Evolutionary conservation across 768 basidiomycete genomes (phyloP).

Genomic region (Mycena vitilis): DNA sequence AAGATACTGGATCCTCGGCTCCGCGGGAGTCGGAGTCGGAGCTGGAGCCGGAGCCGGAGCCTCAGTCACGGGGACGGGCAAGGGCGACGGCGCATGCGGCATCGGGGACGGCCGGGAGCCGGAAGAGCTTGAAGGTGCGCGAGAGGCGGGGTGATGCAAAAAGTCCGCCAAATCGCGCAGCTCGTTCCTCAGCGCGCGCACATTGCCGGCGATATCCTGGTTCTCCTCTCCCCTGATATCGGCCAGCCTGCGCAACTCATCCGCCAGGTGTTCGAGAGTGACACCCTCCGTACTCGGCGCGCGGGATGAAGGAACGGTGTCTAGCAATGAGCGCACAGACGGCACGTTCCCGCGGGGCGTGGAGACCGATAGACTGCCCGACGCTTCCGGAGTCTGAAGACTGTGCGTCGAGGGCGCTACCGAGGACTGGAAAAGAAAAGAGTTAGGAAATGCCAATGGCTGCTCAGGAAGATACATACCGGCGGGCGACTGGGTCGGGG

Average conservation of each 20-base stretch:
- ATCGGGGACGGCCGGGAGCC: conserved; percentile 2
- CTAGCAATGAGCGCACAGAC: conserved; percentile 59
- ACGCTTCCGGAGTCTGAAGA: conserved; percentile 53
- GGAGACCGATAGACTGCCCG: conserved; percentile 52
- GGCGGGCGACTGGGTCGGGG: conserved; percentile 40
- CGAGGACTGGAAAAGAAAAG: conserved; percentile 41
- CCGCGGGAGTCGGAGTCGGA: conserved; percentile 14
- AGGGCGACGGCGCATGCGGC: conserved; percentile 11
- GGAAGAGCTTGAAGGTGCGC: conserved; percentile 38
- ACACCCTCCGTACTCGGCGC: conserved; percentile 63
- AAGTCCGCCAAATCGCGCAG: conserved; percentile 71
- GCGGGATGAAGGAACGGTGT: conserved; percentile 58
- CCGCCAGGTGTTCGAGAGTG: conserved; percentile 61
- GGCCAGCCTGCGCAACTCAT: conserved; percentile 69
- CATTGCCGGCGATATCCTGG: conserved; percentile 71
- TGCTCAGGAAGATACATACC: conserved; percentile 35
- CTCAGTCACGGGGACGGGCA: neutral
- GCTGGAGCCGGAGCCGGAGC: too few relatives aligned
- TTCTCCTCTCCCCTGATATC: conserved; percentile 71
- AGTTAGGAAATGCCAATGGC: neutral
- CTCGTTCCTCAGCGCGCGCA: conserved; percentile 77
- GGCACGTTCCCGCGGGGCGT: conserved; percentile 61
- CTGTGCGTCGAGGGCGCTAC: conserved; percentile 46
- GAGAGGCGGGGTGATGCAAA: conserved; percentile 58
- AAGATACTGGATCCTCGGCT: conserved; percentile 34